A percentile compares a stretch with the other conserved stretches of the same genome.
phyloP scores from a whole-genome alignment of 108 stramenopile species.

The Licmophora abbreviata region DNA sequence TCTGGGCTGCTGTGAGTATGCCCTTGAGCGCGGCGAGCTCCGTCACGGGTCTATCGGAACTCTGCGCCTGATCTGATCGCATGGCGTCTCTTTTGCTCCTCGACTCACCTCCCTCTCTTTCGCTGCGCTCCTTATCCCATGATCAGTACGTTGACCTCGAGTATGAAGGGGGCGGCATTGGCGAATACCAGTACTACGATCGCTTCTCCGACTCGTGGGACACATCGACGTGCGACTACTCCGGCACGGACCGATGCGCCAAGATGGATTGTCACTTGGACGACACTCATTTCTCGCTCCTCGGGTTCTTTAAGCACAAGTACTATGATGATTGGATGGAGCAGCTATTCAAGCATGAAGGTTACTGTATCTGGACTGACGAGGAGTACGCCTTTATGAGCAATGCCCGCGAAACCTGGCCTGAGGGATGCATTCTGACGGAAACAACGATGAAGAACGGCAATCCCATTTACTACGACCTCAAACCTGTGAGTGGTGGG shows the following conservation, averaged over 20 bases:
- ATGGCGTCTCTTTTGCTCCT: too few species aligned
- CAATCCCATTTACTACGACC: constrained; percentile 31
- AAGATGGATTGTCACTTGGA: constrained; percentile 58
- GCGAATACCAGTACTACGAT: constrained; percentile 55
- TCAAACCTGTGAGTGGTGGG: constrained; percentile 39
- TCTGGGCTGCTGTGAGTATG: constrained; percentile 46
- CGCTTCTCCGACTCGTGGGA: constrained; percentile 24
- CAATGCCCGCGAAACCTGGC: constrained; percentile 13
- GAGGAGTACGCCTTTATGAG: constrained; percentile 22
- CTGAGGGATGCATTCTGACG: constrained; percentile 23
- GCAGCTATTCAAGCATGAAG: constrained; percentile 1
- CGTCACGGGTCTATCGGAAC: too few species aligned
- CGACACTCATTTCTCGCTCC: constrained; percentile 30
- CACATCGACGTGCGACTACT: neutral
- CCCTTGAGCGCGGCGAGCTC: too few species aligned
- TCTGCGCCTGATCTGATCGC: too few species aligned
- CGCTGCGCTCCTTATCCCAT: neutral
- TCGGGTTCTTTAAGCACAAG: constrained; percentile 55
- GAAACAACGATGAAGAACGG: constrained; percentile 9
- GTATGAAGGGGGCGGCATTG: constrained; percentile 57
- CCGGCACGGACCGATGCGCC: constrained; percentile 30
- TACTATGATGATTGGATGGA: constrained; percentile 16
- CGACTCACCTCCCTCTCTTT: neutral
- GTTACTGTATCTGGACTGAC: constrained; percentile 13
- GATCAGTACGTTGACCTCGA: constrained; percentile 49